phyloP scores from a whole-genome alignment of 768 basidiomycete genomes.

The Filobasidium wieringae region DNA sequence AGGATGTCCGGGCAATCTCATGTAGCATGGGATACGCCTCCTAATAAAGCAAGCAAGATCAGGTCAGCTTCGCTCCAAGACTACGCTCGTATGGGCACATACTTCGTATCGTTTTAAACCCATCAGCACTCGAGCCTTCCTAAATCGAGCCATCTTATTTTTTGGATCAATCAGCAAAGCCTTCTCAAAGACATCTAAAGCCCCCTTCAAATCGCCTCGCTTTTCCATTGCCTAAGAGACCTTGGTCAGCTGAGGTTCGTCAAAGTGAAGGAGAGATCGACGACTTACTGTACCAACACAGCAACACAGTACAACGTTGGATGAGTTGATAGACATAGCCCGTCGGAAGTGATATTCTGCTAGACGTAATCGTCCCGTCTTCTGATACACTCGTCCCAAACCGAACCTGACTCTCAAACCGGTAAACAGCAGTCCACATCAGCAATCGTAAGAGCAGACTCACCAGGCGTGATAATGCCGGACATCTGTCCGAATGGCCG shows the following conservation, averaged over 20 bases:
- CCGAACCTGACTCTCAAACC: conserved; percentile 61
- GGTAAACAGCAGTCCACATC: neutral
- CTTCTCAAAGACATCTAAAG: conserved; percentile 66
- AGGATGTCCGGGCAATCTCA: conserved; percentile 64
- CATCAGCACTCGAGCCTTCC: conserved; percentile 81
- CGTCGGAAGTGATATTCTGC: conserved; percentile 95
- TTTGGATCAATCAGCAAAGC: conserved; percentile 70
- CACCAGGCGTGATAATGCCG: conserved; percentile 98
- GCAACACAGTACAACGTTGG: conserved; percentile 87
- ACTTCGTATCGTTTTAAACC: conserved; percentile 72
- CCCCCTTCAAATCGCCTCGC: conserved; percentile 61
- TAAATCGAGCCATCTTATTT: conserved; percentile 87
- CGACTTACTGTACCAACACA: conserved; percentile 87
- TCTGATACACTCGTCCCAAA: conserved; percentile 89
- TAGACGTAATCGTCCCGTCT: conserved; percentile 80
- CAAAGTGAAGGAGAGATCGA: neutral
- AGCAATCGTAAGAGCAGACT: conserved; percentile 31
- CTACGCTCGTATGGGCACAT: conserved; percentile 31
- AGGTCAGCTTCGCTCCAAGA: neutral
- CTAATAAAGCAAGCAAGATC: conserved; percentile 42
- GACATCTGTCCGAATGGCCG: conserved; percentile 76
- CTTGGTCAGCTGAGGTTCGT: conserved; percentile 18
- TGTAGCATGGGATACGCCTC: conserved; percentile 70
- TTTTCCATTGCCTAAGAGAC: conserved; percentile 73
- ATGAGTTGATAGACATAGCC: conserved; percentile 81